Percentiles rank a stretch among this genome's conserved stretches.
These are phyloP conservation scores for Volvox carteri DNA, from an alignment of 163 green algal genomes.

Conservation along the genomic window DNA sequence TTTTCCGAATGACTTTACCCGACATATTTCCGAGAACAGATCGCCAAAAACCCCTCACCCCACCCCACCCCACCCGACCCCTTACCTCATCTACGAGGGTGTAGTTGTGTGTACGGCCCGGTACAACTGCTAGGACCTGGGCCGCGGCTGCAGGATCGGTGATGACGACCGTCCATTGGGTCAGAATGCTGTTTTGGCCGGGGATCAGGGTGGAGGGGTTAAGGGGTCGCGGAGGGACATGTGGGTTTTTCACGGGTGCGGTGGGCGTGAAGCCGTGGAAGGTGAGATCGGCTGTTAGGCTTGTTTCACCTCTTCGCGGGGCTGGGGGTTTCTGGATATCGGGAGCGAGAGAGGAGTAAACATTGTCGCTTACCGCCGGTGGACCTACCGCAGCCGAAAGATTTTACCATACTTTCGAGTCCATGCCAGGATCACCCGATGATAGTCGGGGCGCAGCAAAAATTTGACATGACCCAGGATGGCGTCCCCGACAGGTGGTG, in stretches of 20 bases:
- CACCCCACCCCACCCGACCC: too few species aligned
- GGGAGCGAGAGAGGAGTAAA: too few species aligned
- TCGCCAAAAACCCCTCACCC: too few species aligned
- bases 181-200: constrained; percentile 8
- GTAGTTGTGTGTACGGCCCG: constrained; percentile 41
- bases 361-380: too few species aligned
- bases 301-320: too few species aligned
- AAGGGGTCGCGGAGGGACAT: neutral
- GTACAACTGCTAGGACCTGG: constrained; percentile 15
- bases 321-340: too few species aligned
- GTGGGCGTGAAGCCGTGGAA: too few species aligned
- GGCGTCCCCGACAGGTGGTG: neutral
- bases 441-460: constrained; percentile 19
- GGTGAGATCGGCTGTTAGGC: too few species aligned
- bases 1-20: too few species aligned
- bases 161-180: constrained; percentile 10
- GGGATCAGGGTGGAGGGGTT: neutral
- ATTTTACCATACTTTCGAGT: constrained; percentile 19
- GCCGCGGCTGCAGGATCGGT: constrained; percentile 22
- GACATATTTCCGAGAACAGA: too few species aligned
- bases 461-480: constrained; percentile 11
- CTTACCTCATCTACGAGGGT: constrained; percentile 33
- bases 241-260: too few species aligned
- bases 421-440: constrained; percentile 3
- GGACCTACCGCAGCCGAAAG: constrained; percentile 22